Conservation (phyloP, 1,139 yeast species). For the Saccharomyces hybrid region DNA sequence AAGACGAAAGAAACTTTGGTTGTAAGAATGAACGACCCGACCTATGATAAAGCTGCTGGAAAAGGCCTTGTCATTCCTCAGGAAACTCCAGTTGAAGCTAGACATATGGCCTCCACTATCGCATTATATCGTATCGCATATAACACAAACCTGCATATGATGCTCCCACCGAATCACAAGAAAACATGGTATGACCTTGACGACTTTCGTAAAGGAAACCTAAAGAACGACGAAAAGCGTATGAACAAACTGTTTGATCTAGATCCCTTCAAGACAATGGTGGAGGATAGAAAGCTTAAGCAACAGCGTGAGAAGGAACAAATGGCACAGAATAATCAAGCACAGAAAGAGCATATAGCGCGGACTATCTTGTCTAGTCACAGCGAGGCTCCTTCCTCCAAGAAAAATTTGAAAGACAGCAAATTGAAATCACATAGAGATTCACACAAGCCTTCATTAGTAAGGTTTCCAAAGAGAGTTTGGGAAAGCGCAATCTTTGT, state of each 20-base stretch:
- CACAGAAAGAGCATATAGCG: constrained; percentile 33
- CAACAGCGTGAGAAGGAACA: constrained; percentile 40
- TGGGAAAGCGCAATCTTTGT: constrained; percentile 58
- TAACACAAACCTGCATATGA: constrained; percentile 77
- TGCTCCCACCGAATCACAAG: constrained; percentile 75
- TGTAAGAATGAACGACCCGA: constrained; percentile 57
- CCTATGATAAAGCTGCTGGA: constrained; percentile 30
- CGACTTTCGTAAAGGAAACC: constrained; percentile 38
- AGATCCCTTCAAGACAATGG: constrained; percentile 61
- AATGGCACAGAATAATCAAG: constrained; percentile 33
- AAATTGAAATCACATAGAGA: background rate
- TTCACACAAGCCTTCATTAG: constrained; percentile 7
- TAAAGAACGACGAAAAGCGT: constrained; percentile 39
- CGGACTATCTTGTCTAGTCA: constrained; percentile 21
- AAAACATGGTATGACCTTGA: constrained; percentile 72
- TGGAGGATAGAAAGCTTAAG: constrained; percentile 45
- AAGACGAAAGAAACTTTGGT: constrained; percentile 62
- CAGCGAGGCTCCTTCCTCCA: background rate
- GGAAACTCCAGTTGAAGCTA: constrained; percentile 78
- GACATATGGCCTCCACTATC: constrained; percentile 85
- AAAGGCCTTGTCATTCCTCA: constrained; percentile 47
- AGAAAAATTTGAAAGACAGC: constrained; percentile 6
- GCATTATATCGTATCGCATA: constrained; percentile 77
- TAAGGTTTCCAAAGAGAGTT: constrained; percentile 47
- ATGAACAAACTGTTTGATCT: constrained; percentile 44